Evolutionary conservation across 495 filamentous ascomycete species (phyloP), one percentile per base, ranked within the genome.

Genomic region (Neurospora sublineolata): DNA sequence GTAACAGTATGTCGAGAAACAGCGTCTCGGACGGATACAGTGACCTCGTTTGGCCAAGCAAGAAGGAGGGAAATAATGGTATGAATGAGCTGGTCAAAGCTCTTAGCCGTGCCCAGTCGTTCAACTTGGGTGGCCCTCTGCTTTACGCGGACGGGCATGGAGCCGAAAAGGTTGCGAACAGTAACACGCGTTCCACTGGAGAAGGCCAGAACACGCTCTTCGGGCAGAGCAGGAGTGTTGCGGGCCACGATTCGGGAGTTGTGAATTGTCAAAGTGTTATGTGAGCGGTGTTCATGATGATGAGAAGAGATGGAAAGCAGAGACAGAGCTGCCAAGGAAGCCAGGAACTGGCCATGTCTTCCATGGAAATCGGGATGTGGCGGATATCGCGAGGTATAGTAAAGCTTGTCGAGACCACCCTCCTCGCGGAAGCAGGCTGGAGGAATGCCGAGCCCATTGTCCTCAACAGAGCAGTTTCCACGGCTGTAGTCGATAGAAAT

Each of bases 131-230:
- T 81, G 3, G 83, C 82, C 75, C 93, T 86, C 76, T 91, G 92
- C 80, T 95, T 97, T 27, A 97, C 90, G n/a, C 96, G 90, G 12
- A 99, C 95, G 2, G 95, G 95, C 90, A 99, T 94, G 68, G 93
- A 94, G 2, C 94, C 95, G 80, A 97, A 98, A 14, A 99, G 84
- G 76, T 97, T 92, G 73, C 92, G 89, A 3, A 97, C 92, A 5
- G 86, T 87, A 10, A 95, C 89, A 67, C 89, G 85, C 2, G 94
- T 97, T 7, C 95, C 96, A 80, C 93, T 90, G 16, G 82, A 74
- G 69, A 85, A 83, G 74, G 80, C 80, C 9, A 81, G 75, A 4
- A 95, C 73, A 37, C 84, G 82, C 39, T 93, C 87, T 44, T 90
- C 86, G 5, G 82, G 73, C 3, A 88, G 86, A 3, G 92, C 89